Conservation (phyloP, 2,329 filamentous ascomycete genomes). For the Pseudogymnoascus sp. region DNA sequence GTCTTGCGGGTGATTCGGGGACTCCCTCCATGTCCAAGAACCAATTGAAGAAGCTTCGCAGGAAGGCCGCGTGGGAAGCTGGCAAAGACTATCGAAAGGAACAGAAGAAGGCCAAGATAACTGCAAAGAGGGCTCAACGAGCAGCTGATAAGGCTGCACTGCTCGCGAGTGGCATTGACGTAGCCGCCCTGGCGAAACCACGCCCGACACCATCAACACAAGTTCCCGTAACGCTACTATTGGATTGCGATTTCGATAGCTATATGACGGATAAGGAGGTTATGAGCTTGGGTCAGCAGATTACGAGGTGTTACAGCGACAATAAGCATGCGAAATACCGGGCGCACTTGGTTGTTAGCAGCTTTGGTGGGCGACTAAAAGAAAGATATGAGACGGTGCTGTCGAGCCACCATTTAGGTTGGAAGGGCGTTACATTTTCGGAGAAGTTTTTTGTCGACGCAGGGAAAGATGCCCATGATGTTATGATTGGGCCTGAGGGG, state of each 20-base stretch:
- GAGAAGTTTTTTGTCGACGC: conserved; percentile 67
- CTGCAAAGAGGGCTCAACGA: conserved; percentile 42
- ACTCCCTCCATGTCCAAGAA: conserved; percentile 66
- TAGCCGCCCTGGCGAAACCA: conserved; percentile 23
- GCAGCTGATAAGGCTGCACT: conserved; percentile 38
- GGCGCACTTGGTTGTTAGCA: conserved; percentile 67
- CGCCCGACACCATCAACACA: conserved; percentile 34
- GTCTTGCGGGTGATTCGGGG: not conserved
- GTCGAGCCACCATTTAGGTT: conserved; percentile 61
- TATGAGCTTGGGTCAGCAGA: conserved; percentile 72
- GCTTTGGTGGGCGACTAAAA: conserved; percentile 67
- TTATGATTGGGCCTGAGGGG: conserved; percentile 53
- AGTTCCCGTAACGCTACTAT: conserved; percentile 69
- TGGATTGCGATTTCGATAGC: conserved; percentile 89
- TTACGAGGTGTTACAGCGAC: conserved; percentile 84
- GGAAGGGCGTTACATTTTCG: conserved; percentile 70
- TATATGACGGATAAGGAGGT: conserved; percentile 84
- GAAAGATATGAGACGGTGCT: conserved; percentile 74
- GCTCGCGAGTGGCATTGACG: conserved; percentile 32
- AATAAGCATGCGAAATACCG: conserved; percentile 63
- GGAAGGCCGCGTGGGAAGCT: conserved; percentile 68
- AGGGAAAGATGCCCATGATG: conserved; percentile 54
- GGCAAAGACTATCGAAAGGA: conserved; percentile 51
- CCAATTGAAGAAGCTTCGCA: conserved; percentile 70
- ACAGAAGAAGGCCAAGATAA: conserved; percentile 44